These are phyloP conservation scores for Arbutus unedo DNA, from an alignment of 148 eudicot species.

Conservation along the genomic window DNA sequence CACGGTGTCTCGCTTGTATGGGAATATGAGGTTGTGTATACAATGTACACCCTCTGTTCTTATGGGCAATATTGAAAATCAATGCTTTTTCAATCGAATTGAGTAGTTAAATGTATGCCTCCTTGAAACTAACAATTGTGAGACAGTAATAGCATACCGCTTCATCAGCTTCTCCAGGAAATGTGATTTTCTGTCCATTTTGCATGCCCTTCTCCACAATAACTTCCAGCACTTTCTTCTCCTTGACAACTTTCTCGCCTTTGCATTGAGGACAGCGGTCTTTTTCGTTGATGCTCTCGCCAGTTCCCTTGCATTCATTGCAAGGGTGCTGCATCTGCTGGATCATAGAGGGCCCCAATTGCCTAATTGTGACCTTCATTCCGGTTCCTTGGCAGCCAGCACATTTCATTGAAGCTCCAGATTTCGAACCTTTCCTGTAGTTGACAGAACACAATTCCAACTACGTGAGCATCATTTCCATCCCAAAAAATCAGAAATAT, in stretches of 20 bases:
- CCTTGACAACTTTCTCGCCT: slow-evolving; percentile 64
- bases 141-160: slow-evolving; percentile 37
- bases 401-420: slow-evolving; percentile 70
- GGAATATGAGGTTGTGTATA: no score
- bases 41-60: no score
- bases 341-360: slow-evolving; percentile 66
- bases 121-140: neutral
- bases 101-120: neutral
- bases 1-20: no score
- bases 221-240: slow-evolving; percentile 71
- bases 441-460: neutral
- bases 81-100: neutral
- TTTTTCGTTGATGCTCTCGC: slow-evolving; percentile 56
- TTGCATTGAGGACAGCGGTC: slow-evolving; percentile 70
- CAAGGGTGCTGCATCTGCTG: slow-evolving; percentile 81
- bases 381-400: slow-evolving; percentile 67
- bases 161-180: slow-evolving; percentile 76
- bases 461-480: neutral
- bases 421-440: slow-evolving; percentile 66
- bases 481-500: neutral
- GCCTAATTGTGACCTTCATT: slow-evolving; percentile 63
- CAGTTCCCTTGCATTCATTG: slow-evolving; percentile 71
- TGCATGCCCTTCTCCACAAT: slow-evolving; percentile 79
- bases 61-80: neutral
- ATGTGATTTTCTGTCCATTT: slow-evolving; percentile 61